Evolutionary conservation across 306 rosid species (phyloP).

Genomic region (Leucaena leucocephala): DNA sequence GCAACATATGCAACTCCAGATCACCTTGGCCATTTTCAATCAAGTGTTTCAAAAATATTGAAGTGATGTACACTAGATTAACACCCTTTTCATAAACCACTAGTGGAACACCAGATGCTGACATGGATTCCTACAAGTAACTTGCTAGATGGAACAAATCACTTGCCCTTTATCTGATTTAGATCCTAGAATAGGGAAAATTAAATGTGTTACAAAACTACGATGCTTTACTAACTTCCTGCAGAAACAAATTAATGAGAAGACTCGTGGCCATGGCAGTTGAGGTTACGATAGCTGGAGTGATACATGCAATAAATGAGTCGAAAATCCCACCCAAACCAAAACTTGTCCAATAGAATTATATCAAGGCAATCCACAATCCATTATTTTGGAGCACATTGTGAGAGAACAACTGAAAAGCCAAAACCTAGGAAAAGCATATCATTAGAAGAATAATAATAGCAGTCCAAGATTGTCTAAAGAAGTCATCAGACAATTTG

Average conservation of each 20-base stretch:
- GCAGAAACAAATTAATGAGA: no score
- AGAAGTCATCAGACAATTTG: background rate
- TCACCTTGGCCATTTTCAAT: no score
- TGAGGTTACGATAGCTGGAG: no score
- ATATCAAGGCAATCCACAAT: background rate
- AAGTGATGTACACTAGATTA: conserved; percentile 78
- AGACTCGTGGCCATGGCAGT: no score
- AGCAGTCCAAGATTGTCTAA: background rate
- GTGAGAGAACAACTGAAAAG: background rate
- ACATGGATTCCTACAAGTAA: conserved; percentile 77
- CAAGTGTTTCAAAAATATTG: no score
- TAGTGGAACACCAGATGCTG: conserved; percentile 61
- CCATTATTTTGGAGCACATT: background rate
- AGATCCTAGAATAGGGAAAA: no score
- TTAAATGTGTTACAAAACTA: no score
- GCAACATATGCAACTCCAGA: no score
- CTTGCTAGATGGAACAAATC: conserved; percentile 79
- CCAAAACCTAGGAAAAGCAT: background rate
- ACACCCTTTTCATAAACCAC: conserved; percentile 71
- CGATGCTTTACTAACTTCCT: no score
- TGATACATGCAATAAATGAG: no score
- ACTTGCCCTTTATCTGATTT: no score
- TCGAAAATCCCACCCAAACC: no score
- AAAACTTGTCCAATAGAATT: background rate
- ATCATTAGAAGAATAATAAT: background rate